Conservation (phyloP, 495 filamentous ascomycete genomes). For the Neurospora sp. region DNA sequence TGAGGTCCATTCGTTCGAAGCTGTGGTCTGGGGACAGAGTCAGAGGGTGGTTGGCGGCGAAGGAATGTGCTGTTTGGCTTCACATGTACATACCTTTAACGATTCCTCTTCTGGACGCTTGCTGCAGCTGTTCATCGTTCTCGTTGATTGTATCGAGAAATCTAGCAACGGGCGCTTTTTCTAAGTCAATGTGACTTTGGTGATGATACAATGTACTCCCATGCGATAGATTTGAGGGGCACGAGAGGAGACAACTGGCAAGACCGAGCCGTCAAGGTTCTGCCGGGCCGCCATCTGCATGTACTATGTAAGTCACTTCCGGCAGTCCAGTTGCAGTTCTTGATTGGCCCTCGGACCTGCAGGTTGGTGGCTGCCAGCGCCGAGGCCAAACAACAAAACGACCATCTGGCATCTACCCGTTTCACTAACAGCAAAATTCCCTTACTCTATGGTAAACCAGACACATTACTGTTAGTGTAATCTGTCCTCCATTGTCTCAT, state of each 20-base stretch:
- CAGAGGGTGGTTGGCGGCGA: background rate
- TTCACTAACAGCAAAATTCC: background rate
- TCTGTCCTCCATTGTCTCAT: background rate
- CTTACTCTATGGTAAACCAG: no score
- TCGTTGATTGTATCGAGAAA: background rate
- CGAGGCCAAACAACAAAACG: background rate
- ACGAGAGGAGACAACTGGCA: background rate
- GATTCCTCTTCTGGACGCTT: background rate
- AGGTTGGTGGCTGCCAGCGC: background rate
- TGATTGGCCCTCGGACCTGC: background rate
- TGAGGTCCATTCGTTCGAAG: background rate
- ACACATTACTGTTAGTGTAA: background rate
- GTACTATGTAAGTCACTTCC: background rate
- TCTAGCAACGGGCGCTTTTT: background rate
- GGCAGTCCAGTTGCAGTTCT: background rate
- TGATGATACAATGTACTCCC: background rate
- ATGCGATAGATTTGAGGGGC: background rate
- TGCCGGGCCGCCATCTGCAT: background rate
- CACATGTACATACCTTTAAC: background rate
- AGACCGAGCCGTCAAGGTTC: background rate
- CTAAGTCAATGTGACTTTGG: background rate
- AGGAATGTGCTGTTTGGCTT: background rate
- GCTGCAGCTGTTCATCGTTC: rapidly evolving
- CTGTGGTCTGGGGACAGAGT: background rate
- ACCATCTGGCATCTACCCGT: background rate